These are phyloP conservation scores for Sporothrix protearum DNA, from an alignment of 2,329 filamentous ascomycete species.

Conservation along the genomic window DNA sequence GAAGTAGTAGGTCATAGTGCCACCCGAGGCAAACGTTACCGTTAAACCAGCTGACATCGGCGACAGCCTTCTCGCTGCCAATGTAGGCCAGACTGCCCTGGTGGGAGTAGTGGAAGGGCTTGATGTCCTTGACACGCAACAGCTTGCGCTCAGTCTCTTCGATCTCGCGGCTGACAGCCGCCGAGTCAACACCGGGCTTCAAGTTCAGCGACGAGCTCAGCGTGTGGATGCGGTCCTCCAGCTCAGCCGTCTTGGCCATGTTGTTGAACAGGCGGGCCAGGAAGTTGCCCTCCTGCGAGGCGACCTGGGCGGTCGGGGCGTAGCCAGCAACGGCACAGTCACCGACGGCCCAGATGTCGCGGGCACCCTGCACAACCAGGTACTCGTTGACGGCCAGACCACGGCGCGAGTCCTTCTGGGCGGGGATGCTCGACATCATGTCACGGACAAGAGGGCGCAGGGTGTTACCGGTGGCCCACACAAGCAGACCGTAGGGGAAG, in stretches of 20 bases:
- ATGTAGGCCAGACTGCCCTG: conserved; percentile 97
- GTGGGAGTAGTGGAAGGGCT: conserved; percentile 97
- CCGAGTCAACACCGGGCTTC: conserved; percentile 60
- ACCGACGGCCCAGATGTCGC: conserved; percentile 96
- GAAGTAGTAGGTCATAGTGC: conserved; percentile 94
- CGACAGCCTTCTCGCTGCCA: conserved; percentile 91
- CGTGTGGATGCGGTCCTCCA: conserved; percentile 70
- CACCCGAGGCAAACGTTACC: conserved; percentile 90
- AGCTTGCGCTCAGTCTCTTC: conserved; percentile 82
- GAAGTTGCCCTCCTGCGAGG: conserved; percentile 92
- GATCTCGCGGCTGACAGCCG: conserved; percentile 69
- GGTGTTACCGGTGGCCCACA: conserved; percentile 98
- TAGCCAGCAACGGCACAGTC: conserved; percentile 98
- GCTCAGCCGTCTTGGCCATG: conserved; percentile 88
- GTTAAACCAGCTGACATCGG: conserved; percentile 95
- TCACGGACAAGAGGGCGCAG: conserved; percentile 85
- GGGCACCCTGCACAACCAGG: conserved; percentile 92
- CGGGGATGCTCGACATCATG: conserved; percentile 85
- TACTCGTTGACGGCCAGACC: conserved; percentile 98
- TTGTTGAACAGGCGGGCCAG: conserved; percentile 96
- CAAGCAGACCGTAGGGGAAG: conserved; percentile 91
- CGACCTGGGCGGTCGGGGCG: conserved; percentile 94
- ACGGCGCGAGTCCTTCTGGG: conserved; percentile 90
- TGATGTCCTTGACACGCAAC: conserved; percentile 86
- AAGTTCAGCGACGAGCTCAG: conserved; percentile 63